Conservation (phyloP, 345 rosid genomes). For the Melastoma malabathricum region DNA sequence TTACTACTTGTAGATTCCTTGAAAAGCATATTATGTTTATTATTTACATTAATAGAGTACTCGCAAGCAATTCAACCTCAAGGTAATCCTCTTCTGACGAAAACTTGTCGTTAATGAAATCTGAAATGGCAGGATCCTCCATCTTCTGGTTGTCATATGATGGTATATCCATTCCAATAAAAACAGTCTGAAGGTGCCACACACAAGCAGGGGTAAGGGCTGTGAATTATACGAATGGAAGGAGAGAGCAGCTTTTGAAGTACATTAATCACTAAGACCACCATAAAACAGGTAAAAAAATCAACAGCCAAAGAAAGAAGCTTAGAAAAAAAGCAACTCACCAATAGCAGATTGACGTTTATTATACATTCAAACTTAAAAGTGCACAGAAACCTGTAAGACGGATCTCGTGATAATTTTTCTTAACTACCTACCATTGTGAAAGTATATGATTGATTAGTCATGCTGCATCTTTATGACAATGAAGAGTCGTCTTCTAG, state of each 20-base stretch:
- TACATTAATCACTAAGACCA: no score
- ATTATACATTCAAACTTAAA: no score
- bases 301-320: no score
- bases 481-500: no score
- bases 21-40: background rate
- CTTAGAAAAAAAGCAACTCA: no score
- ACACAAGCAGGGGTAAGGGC: background rate
- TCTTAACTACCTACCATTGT: no score
- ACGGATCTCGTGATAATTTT: no score
- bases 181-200: constrained; percentile 44
- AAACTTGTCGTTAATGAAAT: constrained; percentile 29
- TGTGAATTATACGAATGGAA: background rate
- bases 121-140: constrained; percentile 35
- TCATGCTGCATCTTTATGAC: no score
- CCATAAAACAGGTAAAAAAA: no score
- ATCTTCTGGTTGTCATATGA: constrained; percentile 36
- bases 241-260: background rate
- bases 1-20: constrained; percentile 1
- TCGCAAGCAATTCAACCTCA: constrained; percentile 40
- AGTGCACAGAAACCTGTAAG: no score
- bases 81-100: constrained; percentile 54
- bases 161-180: constrained; percentile 71
- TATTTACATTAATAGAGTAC: constrained; percentile 5
- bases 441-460: no score
- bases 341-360: no score